Evolutionary conservation across 2,329 filamentous ascomycete genomes (phyloP).

Genomic region (Microdochium trichocladiopsis): DNA sequence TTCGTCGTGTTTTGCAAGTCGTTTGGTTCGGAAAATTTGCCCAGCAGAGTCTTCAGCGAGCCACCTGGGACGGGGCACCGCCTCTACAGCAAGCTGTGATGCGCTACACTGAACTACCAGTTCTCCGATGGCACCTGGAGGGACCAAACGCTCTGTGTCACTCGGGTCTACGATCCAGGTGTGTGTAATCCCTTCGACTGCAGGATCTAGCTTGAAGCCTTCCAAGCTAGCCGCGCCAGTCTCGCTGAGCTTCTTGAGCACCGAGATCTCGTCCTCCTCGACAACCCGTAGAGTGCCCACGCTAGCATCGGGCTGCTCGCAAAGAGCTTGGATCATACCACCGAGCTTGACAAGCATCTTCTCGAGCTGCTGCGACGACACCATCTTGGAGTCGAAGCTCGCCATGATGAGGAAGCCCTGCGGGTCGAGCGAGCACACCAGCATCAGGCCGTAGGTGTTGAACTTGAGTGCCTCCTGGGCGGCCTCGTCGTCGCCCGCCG

Average conservation of each 20-base stretch:
- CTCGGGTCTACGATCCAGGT: conserved; percentile 32
- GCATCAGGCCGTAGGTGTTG: conserved; percentile 55
- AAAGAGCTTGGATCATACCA: conserved; percentile 41
- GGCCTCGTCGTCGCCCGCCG: conserved; percentile 47
- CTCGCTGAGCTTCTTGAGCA: conserved; percentile 21
- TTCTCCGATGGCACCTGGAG: conserved; percentile 34
- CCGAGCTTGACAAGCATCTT: conserved; percentile 44
- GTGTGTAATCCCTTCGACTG: conserved; percentile 15
- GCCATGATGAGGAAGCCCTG: conserved; percentile 52
- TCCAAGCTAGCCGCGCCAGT: conserved; percentile 11
- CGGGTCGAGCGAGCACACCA: conserved; percentile 54
- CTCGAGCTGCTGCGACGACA: conserved; percentile 43
- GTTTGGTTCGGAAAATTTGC: conserved; percentile 30
- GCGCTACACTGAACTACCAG: conserved; percentile 27
- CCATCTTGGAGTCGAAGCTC: conserved; percentile 57
- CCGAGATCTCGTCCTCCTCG: conserved; percentile 22
- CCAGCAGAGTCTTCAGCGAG: conserved; percentile 10
- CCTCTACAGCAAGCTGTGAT: conserved; percentile 14
- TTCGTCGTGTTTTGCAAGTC: conserved; percentile 28
- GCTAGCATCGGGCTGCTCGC: conserved; percentile 23
- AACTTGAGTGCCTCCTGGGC: conserved; percentile 53
- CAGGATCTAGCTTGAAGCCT: conserved; percentile 8
- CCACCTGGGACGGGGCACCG: conserved; percentile 19
- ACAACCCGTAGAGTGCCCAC: conserved; percentile 27
- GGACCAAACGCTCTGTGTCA: conserved; percentile 25